A percentile compares a stretch with the other conserved stretches of the same genome.
phyloP scores from a whole-genome alignment of 1,284 basidiomycete species.

The Fomes fomentarius region DNA sequence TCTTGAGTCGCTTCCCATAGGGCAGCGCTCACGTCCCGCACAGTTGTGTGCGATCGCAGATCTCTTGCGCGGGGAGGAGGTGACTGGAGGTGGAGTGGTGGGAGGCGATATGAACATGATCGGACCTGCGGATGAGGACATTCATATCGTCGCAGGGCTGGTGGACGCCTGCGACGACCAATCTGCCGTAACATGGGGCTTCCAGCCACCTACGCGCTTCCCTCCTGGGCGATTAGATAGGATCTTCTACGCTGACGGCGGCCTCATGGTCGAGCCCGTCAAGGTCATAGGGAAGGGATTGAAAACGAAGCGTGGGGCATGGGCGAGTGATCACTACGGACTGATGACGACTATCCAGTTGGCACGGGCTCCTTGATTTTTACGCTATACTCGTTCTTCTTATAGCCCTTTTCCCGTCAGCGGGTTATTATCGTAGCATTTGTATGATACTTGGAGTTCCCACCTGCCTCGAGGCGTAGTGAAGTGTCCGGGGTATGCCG shows the following conservation, averaged over 20 bases:
- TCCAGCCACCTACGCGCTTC: constrained; percentile 48
- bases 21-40: constrained; percentile 45
- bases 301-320: constrained; percentile 44
- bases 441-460: too few relatives aligned
- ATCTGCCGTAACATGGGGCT: constrained; percentile 61
- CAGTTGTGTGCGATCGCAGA: constrained; percentile 57
- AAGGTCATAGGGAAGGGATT: constrained; percentile 59
- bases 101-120: constrained; percentile 76
- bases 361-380: background rate
- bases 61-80: constrained; percentile 45
- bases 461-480: too few relatives aligned
- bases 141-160: constrained; percentile 49
- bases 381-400: too few relatives aligned
- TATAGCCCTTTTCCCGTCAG: too few relatives aligned
- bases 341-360: constrained; percentile 43
- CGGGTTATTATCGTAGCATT: too few relatives aligned
- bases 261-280: constrained; percentile 44
- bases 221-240: constrained; percentile 64
- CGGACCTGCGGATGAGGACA: constrained; percentile 40
- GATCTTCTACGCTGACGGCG: constrained; percentile 55
- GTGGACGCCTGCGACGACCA: constrained; percentile 56
- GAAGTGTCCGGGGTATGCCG: too few relatives aligned
- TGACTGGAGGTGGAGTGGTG: constrained; percentile 57
- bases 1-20: constrained; percentile 59
- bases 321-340: constrained; percentile 70